Base-by-base conservation (phyloP, 768 basidiomycete species). In the Boletus sensibilis region DNA sequence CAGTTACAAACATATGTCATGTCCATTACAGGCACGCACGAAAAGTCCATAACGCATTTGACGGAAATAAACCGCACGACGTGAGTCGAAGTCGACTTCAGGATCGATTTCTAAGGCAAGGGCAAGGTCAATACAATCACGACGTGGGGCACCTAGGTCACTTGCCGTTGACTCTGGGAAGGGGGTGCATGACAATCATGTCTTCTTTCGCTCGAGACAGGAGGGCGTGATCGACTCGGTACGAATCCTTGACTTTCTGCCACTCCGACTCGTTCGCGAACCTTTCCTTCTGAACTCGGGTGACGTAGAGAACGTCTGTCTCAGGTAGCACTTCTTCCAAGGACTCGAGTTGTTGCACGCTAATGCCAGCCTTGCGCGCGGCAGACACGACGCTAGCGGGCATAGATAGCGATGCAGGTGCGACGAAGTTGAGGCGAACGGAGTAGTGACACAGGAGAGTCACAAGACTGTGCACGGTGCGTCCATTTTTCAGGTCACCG, bases 101-200 rank as follows among this genome's bases (percentile, higher is more conserved):
- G 94, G 92, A 70, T 98, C 96, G 64, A 99, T 98, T 88, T 99
- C 97, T 94, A 62, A 4, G n/a, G 27, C 27, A 29, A 7, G 27
- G 27, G 25, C 16, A 18, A 37, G 55, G 12, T 56, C 69, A 53
- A 65, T 54, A 56, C 39, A 31, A 23, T 31, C 18, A 38, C 9
- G 11, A n/a, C 25, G 16, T n/a, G 53, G 53, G 34, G 8, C 21
- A n/a, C 20, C 14, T 46, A 34, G 56, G 13, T 1, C 5, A 69
- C 83, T 60, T 61, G 87, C 92, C 92, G 57, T 92, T 93, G 49
- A 96, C 86, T 66, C 97, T 76, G 14, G 97, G 97, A 21, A 99
- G 78, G n/a, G 97, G 97, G 73, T 99, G 97, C 94, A 99, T 96
- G 61, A 98, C 94, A 56, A 98, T 98, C 86, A 97, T 93, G 51